Percentiles rank a stretch among this genome's conserved stretches.
phyloP scores from a whole-genome alignment of 208 protist genomes.

The Tritrichomonas musculus region DNA sequence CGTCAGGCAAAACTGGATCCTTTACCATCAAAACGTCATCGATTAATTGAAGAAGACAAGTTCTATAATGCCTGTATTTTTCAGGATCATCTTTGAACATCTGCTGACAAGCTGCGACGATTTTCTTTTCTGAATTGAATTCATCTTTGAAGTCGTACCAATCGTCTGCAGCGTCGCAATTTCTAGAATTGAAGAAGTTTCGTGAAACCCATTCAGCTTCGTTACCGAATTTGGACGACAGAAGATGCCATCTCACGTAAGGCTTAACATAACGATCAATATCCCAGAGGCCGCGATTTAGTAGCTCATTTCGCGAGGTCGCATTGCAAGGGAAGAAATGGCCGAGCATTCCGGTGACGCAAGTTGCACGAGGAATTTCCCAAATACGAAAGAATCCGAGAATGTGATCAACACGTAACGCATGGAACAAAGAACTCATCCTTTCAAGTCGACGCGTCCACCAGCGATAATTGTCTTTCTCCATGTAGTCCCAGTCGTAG shows the following conservation, averaged over 20 bases:
- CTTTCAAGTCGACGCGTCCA: background rate
- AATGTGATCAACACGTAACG: background rate
- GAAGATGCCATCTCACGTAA: slow-evolving; percentile 3
- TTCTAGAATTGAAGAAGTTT: background rate
- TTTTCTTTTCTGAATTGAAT: background rate
- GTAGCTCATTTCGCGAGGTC: background rate
- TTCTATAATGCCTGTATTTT: no score
- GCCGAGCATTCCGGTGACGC: background rate
- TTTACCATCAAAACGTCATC: background rate
- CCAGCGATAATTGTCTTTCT: background rate
- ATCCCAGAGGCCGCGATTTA: background rate
- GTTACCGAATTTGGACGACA: background rate
- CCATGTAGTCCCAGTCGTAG: no score
- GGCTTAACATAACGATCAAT: no score
- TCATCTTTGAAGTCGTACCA: background rate
- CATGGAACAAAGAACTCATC: background rate
- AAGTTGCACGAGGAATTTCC: background rate
- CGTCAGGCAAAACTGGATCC: background rate
- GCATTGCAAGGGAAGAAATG: slow-evolving; percentile 25
- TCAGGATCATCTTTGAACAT: background rate
- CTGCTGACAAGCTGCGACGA: background rate
- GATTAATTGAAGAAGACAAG: background rate
- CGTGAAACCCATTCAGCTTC: background rate
- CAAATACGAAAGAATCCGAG: no score
- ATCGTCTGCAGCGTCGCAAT: background rate